Conservation (phyloP, 345 rosid species). For the Dipteronia dyeriana region DNA sequence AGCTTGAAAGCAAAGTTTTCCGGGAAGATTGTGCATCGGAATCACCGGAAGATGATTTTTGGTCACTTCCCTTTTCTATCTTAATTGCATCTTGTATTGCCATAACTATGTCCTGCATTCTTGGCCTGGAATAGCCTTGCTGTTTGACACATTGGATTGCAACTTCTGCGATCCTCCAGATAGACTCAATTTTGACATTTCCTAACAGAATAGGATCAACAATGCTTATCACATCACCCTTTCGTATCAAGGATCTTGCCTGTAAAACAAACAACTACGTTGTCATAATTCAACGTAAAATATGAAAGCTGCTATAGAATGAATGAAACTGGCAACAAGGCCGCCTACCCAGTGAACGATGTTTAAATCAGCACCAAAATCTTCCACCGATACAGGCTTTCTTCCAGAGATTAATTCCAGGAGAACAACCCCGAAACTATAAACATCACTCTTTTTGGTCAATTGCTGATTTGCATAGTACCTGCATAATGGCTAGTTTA, state of each 20-base stretch:
- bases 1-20: constrained; percentile 83
- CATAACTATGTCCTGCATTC: constrained; percentile 83
- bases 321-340: constrained; percentile 2
- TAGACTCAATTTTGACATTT: constrained; percentile 71
- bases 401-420: constrained; percentile 87
- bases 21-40: constrained; percentile 73
- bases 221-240: constrained; percentile 77
- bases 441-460: constrained; percentile 96
- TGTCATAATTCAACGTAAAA: background rate
- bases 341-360: constrained; percentile 85
- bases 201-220: constrained; percentile 63
- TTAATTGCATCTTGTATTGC: constrained; percentile 85
- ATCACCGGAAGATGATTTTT: constrained; percentile 41
- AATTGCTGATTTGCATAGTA: constrained; percentile 87
- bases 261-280: constrained; percentile 22
- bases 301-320: constrained; percentile 7
- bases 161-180: constrained; percentile 89
- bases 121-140: constrained; percentile 64
- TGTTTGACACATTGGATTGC: constrained; percentile 89
- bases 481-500: constrained; percentile 43
- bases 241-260: constrained; percentile 84
- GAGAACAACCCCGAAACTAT: constrained; percentile 97
- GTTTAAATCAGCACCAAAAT: constrained; percentile 82
- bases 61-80: constrained; percentile 61
- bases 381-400: constrained; percentile 81